Evolutionary conservation across 2,329 filamentous ascomycete genomes (phyloP), one percentile per base, ranked within the genome.

Genomic region (Didymella keratinophila): DNA sequence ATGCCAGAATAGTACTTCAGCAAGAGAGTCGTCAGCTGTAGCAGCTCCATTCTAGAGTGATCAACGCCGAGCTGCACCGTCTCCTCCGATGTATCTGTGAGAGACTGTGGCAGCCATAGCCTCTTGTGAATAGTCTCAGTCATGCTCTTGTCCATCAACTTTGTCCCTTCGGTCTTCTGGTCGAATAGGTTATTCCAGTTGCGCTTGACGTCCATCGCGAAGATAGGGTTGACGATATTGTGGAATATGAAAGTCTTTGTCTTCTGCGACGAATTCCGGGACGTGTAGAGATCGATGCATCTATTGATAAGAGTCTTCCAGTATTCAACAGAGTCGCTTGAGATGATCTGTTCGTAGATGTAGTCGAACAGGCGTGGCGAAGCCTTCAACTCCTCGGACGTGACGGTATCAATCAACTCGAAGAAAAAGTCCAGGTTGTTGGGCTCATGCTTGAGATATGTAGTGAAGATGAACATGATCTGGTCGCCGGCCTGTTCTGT

Each of bases 141-240:
- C 78, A 99, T 88, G 46, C 86, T 82, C 73, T 89, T 90, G 74
- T 99, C 93, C 78, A 98, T 90, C 20, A 99, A 81, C 56, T 88
- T 89, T 14, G 87, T 89, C 3, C 84, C 84, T 64, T 83, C 83
- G 37, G 83, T 82, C 81, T 72, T 59, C 23, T 67, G 65, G 80
- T 82, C 76, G 58, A 82, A 82, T 23, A 83, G 63, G 18, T 57
- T 70, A 42, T 87, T 84, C 84, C 92, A 95, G 58, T 90, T 89
- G 23, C 89, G 87, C 86, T 95, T 94, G 37, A 97, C 89, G 77
- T 99, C 95, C 90, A 94, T 97, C 3, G 94, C 93, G 54, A 99
- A 86, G 37, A 98, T 96, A 0, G 95, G 96, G 70, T 98, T 99
- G 64, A 97, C 91, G 30, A 99, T 85, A 74, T 97, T 89, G 73